Conservation (phyloP, 192 early-diverging fungal genomes). For the Funneliformis mosseae region DNA sequence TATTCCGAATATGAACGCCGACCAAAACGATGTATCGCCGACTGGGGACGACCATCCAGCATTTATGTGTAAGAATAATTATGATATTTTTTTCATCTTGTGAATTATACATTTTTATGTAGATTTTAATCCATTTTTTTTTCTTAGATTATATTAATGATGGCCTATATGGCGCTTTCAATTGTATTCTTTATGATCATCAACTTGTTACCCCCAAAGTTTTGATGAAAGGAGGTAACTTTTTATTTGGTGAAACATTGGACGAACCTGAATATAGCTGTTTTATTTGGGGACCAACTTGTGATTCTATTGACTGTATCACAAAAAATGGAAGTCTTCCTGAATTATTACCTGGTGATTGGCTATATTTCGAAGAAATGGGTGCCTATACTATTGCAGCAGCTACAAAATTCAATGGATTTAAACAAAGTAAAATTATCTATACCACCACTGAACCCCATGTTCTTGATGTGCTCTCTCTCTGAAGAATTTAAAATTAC, state of each 20-base stretch:
- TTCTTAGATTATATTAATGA: conserved; percentile 91
- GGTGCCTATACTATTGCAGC: conserved; percentile 97
- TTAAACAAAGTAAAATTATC: conserved; percentile 77
- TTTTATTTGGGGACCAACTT: conserved; percentile 96
- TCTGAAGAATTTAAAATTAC: too few species aligned
- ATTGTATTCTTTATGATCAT: conserved; percentile 98
- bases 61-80: not conserved
- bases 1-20: not conserved
- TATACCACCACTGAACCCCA: conserved; percentile 78
- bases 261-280: conserved; percentile 54
- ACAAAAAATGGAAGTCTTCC: conserved; percentile 67
- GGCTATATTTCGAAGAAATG: conserved; percentile 95
- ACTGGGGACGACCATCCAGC: not conserved
- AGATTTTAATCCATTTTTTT: conserved; percentile 1
- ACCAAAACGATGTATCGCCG: not conserved
- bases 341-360: conserved; percentile 90
- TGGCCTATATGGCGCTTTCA: conserved; percentile 97
- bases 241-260: conserved; percentile 35
- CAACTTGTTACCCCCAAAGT: conserved; percentile 72
- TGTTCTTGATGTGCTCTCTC: not conserved
- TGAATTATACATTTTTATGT: conserved; percentile 11
- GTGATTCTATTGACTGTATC: conserved; percentile 98
- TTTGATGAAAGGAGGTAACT: conserved; percentile 51
- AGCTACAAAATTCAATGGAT: conserved; percentile 86
- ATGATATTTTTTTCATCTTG: not conserved